Percentiles rank a stretch among this genome's conserved stretches.
These are phyloP conservation scores for Xylaria sp. DNA, from an alignment of 2,329 filamentous ascomycete genomes.

Conservation along the genomic window DNA sequence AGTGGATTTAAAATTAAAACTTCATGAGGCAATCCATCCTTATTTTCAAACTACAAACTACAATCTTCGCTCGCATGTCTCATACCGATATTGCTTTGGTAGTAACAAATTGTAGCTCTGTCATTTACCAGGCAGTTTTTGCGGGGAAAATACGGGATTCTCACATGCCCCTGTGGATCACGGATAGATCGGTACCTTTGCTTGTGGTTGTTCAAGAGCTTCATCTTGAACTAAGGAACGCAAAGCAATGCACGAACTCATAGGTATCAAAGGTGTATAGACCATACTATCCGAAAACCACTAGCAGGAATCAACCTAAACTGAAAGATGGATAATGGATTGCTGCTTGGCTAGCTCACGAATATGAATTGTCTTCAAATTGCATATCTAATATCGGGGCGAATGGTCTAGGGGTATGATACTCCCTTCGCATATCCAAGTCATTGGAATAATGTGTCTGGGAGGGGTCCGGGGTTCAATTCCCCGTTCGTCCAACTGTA, in stretches of 20 bases:
- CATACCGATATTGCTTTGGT: neutral
- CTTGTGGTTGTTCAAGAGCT: neutral
- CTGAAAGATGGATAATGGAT: neutral
- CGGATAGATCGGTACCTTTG: conserved; percentile 5
- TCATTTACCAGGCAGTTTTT: neutral
- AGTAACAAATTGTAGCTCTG: neutral
- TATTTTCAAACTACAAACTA: no score
- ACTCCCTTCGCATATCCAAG: conserved; percentile 35
- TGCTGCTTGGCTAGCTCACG: neutral
- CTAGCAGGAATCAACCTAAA: no score
- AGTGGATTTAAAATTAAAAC: neutral
- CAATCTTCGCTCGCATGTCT: no score
- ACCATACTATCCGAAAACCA: no score
- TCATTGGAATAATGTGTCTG: conserved; percentile 4
- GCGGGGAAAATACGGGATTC: conserved; percentile 2
- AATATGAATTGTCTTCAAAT: neutral
- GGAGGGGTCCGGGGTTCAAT: conserved; percentile 43
- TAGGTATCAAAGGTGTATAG: neutral
- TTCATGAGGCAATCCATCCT: neutral
- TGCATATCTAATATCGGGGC: neutral
- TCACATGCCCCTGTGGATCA: neutral
- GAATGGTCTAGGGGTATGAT: conserved; percentile 39
- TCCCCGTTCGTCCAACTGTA: conserved; percentile 37
- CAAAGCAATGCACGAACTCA: neutral
- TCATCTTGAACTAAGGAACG: neutral